A percentile compares a stretch with the other conserved stretches of the same genome.
phyloP scores from a whole-genome alignment of 768 basidiomycete species.

The Lentinula edodes region DNA sequence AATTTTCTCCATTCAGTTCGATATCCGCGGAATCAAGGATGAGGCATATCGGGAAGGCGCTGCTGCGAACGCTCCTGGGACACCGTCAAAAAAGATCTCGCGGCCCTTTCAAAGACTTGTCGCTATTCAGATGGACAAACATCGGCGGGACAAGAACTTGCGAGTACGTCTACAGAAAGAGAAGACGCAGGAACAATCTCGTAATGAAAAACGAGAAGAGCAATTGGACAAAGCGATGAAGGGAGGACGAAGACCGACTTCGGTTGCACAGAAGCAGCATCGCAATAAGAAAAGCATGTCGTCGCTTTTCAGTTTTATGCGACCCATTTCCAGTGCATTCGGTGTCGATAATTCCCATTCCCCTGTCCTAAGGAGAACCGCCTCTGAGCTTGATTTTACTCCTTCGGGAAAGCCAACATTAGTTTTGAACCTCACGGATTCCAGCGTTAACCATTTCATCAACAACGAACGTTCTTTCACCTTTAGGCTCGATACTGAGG shows the following conservation, averaged over 20 bases:
- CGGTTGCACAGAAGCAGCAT: constrained; percentile 61
- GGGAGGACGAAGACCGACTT: constrained; percentile 40
- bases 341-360: constrained; percentile 51
- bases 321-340: constrained; percentile 86
- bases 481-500: constrained; percentile 81
- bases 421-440: constrained; percentile 70
- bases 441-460: constrained; percentile 62
- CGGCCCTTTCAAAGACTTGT: constrained; percentile 68
- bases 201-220: constrained; percentile 70
- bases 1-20: constrained; percentile 54
- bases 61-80: constrained; percentile 34
- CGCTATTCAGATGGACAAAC: constrained; percentile 71
- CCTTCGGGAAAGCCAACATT: constrained; percentile 70
- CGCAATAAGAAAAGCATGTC: constrained; percentile 88
- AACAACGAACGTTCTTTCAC: constrained; percentile 80
- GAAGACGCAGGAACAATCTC: constrained; percentile 69
- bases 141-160: constrained; percentile 66
- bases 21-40: constrained; percentile 68
- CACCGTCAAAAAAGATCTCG: constrained; percentile 42
- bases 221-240: constrained; percentile 71
- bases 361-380: constrained; percentile 47
- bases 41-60: constrained; percentile 64
- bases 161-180: constrained; percentile 69
- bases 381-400: constrained; percentile 70
- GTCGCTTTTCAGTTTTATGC: constrained; percentile 79